These are phyloP conservation scores for Rhodotorula sp. DNA, from an alignment of 1,284 basidiomycete genomes.

Conservation along the genomic window DNA sequence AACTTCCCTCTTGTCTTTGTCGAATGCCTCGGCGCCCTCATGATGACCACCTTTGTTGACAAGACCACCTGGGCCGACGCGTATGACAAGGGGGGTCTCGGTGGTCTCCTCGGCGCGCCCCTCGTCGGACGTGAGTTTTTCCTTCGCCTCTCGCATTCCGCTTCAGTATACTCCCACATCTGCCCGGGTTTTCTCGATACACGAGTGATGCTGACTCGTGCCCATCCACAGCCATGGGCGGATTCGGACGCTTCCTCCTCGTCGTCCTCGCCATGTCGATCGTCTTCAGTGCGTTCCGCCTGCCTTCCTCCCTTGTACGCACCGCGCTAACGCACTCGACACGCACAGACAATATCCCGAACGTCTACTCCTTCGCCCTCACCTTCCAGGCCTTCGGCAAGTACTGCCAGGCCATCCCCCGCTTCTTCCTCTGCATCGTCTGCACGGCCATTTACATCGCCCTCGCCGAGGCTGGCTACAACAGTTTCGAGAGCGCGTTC, in stretches of 20 bases:
- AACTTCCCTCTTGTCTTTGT: slow-evolving; percentile 54
- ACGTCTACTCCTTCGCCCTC: slow-evolving; percentile 37
- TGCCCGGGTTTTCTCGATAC: neutral
- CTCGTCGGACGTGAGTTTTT: slow-evolving; percentile 36
- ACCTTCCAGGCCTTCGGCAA: slow-evolving; percentile 49
- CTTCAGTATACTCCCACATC: too few relatives aligned
- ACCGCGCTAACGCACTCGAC: slow-evolving; percentile 5
- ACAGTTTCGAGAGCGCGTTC: slow-evolving; percentile 47
- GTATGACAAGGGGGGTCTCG: slow-evolving; percentile 59
- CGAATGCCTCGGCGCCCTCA: slow-evolving; percentile 57
- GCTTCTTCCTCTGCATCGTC: slow-evolving; percentile 47
- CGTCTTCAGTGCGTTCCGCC: slow-evolving; percentile 25
- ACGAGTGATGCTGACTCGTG: neutral
- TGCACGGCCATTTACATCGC: slow-evolving; percentile 42
- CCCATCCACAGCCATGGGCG: slow-evolving; percentile 32
- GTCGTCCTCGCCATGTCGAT: slow-evolving; percentile 48
- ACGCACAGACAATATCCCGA: neutral
- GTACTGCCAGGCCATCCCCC: slow-evolving; percentile 47
- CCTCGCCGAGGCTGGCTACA: slow-evolving; percentile 49
- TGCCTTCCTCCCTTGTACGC: neutral
- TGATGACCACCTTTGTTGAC: slow-evolving; percentile 57
- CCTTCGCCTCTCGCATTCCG: slow-evolving; percentile 29
- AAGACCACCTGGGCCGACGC: slow-evolving; percentile 58
- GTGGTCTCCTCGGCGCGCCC: slow-evolving; percentile 51
- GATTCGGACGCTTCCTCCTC: slow-evolving; percentile 42